Evolutionary conservation across 2,329 filamentous ascomycete genomes (phyloP), one percentile per base, ranked within the genome.

Genomic region (Monosporascus sp.): DNA sequence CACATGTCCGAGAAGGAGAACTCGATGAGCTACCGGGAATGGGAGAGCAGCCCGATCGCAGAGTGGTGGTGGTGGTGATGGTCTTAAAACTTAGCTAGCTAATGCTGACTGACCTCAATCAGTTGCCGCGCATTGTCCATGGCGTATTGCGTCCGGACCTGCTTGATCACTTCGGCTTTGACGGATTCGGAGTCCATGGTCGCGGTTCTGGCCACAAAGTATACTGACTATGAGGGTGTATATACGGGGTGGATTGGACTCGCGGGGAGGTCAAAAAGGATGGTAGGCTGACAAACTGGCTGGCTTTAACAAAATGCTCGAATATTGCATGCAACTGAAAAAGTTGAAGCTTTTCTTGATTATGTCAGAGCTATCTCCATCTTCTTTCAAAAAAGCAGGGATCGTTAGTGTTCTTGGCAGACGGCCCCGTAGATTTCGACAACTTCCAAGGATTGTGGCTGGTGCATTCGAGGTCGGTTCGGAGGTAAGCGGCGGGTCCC

Each of bases 81-180:
- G 27, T 31, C 27, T 31, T 31, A 3, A 31, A 31, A 31, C 27
- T 31, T 31, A 31, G 27, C 27, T 31, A 14, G 27, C 8, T 7
- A 14, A 31, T 14, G 27, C 27, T 31, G 27, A 31, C 27, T 31
- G 27, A 88, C 87, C 72, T 87, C 81, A 64, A 92, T 88, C 63
- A 92, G 76, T 60, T 79, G 76, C 59, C 83, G 81, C 46, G 86
- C 87, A 64, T 91, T 91, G 64, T 76, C 78, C 61, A 88, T 76
- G 70, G 84, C 85, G 57, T 82, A 76, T 71, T 88, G 83, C 59
- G 79, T 70, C 67, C 81, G 79, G 59, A 88, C 75, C 70, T 87
- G 83, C 71, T 82, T 78, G 67, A 87, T 82, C 54, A 90, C 80
- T 69, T 76, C 78, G 72, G 80, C 74, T 75, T 84, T 86, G 69